Percentiles rank a stretch among this genome's conserved stretches.
phyloP scores from a whole-genome alignment of 225 moss, liverwort and hornwort genomes.

The Sphagnum tenellum region DNA sequence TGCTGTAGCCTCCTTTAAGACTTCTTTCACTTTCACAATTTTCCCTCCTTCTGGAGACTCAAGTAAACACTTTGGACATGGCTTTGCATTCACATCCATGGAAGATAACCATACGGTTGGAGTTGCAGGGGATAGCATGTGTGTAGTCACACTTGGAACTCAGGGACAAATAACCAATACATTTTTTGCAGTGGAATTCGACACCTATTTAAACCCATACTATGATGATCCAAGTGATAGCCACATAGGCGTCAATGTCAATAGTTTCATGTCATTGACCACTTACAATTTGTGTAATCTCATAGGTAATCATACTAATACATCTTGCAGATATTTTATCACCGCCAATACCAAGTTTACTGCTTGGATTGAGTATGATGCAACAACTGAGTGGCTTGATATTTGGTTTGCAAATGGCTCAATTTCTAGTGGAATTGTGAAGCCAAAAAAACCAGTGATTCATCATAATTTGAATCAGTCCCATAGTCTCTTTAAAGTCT shows the following conservation, averaged over 20 bases:
- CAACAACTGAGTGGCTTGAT: too few species aligned
- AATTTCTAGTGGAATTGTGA: not conserved
- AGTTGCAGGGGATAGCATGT: constrained; percentile 10
- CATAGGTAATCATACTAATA: too few species aligned
- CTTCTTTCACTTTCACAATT: constrained; percentile 55
- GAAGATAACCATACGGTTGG: constrained; percentile 27
- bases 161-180: constrained; percentile 17
- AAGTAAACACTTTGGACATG: constrained; percentile 27
- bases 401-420: not conserved
- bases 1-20: constrained; percentile 40
- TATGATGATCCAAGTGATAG: constrained; percentile 29
- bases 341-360: not conserved
- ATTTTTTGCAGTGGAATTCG: constrained; percentile 51
- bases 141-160: not conserved
- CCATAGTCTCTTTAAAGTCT: too few species aligned
- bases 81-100: constrained; percentile 40
- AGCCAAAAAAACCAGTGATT: not conserved
- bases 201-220: constrained; percentile 32
- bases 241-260: constrained; percentile 45
- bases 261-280: constrained; percentile 33
- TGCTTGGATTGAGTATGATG: too few species aligned
- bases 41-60: constrained; percentile 5
- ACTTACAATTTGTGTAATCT: constrained; percentile 15
- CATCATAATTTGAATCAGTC: too few species aligned
- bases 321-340: not conserved